Evolutionary conservation across 495 filamentous ascomycete genomes (phyloP), one percentile per base, ranked within the genome.

Genomic region (Oidiodendron maius): DNA sequence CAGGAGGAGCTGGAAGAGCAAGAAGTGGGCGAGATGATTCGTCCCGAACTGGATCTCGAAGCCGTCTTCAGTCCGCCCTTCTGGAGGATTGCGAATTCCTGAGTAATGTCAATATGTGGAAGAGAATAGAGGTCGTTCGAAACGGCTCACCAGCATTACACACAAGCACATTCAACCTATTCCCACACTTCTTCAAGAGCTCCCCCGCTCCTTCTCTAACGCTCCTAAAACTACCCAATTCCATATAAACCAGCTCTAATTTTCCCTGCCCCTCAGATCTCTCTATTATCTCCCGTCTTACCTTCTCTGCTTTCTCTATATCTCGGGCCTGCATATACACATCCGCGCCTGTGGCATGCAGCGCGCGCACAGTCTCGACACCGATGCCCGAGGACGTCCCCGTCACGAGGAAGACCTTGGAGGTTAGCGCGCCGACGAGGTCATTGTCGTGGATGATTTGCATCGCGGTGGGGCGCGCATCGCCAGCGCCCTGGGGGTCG

Each of bases 11-110:
- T 76, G 72, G 15, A 77, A 80, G 23, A 90, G 66, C 8, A 86
- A 68, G 30, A 77, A 78, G 56, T 86, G 83, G 9, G 78, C 81
- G 46, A 89, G 61, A 58, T 89, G 76, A 55, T 89, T 90, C 2
- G 77, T 80, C 15, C 78, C 81, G 52, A 87, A 80, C 44, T 86
- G 80, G 26, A 80, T 67, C 57, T 89, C 83, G 57, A 77, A 80
- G 18, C 83, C 82, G 13, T 87, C 80, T 12, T 22, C 17, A 20
- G 51, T 53, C 11, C 10, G 16, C 15, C 13, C 13, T 40, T 40
- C 37, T 11, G 37, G 37, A 9, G 37, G 13, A 18, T 40, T 40
- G 8, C 37, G 37, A 6, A 13, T 15, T 40, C 37, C 37, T 40
- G 10, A 11, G 10, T 13, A 3, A 6, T 32, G 17, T 40, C 10